These are phyloP conservation scores for Thymus mandschuricus DNA, from an alignment of 257 asterid genomes.

Conservation along the genomic window DNA sequence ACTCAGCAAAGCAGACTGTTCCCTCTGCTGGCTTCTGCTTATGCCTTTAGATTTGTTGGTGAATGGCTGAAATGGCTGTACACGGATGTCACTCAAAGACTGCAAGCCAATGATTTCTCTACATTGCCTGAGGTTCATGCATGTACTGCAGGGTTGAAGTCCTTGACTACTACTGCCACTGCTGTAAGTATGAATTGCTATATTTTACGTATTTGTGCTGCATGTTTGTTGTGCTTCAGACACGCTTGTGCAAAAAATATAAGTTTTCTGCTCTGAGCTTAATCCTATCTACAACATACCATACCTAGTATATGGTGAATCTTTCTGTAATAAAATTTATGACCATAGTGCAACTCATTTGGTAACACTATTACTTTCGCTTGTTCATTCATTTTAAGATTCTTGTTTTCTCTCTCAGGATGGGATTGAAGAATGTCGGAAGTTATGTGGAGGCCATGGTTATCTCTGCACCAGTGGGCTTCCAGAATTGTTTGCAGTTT, in stretches of 20 bases:
- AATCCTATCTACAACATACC: conserved; percentile 23
- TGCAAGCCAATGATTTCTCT: conserved; percentile 83
- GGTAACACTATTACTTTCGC: background rate
- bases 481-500: conserved; percentile 96
- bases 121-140: conserved; percentile 98
- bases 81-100: conserved; percentile 80
- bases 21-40: conserved; percentile 96
- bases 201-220: conserved; percentile 8
- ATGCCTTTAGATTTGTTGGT: conserved; percentile 94
- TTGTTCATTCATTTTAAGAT: conserved; percentile 10
- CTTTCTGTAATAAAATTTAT: background rate
- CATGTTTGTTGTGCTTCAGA: conserved; percentile 16
- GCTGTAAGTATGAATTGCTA: conserved; percentile 67
- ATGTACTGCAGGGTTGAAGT: conserved; percentile 99
- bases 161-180: conserved; percentile 87
- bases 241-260: conserved; percentile 1
- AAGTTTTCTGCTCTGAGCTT: conserved; percentile 22
- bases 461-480: conserved; percentile 97
- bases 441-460: conserved; percentile 99
- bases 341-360: conserved; percentile 10
- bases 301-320: conserved; percentile 13
- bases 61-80: conserved; percentile 96
- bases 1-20: conserved; percentile 96
- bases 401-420: conserved; percentile 54
- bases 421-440: conserved; percentile 97